These are phyloP conservation scores for Peronospora farinosa DNA, from an alignment of 352 stramenopile species.

Conservation along the genomic window DNA sequence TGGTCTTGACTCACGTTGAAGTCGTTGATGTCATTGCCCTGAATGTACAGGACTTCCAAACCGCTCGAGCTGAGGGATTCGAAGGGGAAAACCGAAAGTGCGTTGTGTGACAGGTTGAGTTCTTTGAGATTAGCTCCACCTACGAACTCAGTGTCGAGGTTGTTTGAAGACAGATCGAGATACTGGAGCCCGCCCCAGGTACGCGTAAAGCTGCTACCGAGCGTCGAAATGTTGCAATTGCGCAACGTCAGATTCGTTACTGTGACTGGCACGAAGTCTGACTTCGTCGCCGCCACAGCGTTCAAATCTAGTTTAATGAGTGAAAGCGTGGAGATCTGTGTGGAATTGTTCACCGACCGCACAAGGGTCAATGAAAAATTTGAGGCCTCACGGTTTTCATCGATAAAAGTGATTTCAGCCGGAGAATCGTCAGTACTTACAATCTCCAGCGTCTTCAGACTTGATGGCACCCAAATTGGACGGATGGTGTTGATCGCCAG, in stretches of 20 bases:
- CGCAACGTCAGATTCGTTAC: conserved; percentile 35
- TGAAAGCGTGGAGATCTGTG: conserved; percentile 28
- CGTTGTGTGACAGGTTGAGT: conserved; percentile 40
- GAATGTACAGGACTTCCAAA: conserved; percentile 31
- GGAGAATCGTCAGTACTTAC: conserved; percentile 13
- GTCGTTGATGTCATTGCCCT: conserved; percentile 30
- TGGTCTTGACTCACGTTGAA: conserved; percentile 32
- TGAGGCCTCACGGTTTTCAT: conserved; percentile 19
- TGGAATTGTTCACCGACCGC: conserved; percentile 19
- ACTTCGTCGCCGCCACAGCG: conserved; percentile 17
- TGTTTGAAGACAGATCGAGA: conserved; percentile 39
- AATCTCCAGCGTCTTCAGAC: conserved; percentile 26
- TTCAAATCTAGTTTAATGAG: conserved; percentile 33
- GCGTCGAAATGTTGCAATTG: conserved; percentile 42
- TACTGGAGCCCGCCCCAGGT: conserved; percentile 24
- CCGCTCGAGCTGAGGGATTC: conserved; percentile 21
- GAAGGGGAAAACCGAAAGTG: conserved; percentile 25
- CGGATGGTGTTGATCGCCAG: conserved; percentile 26
- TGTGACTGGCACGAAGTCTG: conserved; percentile 29
- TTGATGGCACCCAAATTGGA: conserved; percentile 29
- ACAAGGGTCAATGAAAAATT: conserved; percentile 22
- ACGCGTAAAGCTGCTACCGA: conserved; percentile 27
- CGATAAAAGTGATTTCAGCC: conserved; percentile 22
- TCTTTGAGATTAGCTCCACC: conserved; percentile 19
- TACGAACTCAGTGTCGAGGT: conserved; percentile 16